Evolutionary conservation across 768 basidiomycete genomes (phyloP).

Genomic region (Boletus edulis): DNA sequence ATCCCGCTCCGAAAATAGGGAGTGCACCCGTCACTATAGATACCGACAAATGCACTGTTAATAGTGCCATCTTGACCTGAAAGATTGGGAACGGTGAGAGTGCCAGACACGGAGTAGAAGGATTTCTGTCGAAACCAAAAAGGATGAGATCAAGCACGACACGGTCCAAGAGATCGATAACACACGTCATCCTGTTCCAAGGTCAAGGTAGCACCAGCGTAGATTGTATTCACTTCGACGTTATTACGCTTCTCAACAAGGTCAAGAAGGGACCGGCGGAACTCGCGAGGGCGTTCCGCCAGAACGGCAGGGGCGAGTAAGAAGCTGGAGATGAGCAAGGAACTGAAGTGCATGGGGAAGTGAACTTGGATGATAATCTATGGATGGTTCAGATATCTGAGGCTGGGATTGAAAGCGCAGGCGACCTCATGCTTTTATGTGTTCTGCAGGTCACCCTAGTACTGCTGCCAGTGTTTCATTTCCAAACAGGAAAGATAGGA

Average conservation of each 20-base stretch:
- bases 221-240: not conserved
- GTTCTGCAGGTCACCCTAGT: too few relatives aligned
- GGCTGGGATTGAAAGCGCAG: too few relatives aligned
- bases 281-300: not conserved
- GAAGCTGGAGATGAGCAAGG: not conserved
- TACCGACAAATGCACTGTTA: not conserved
- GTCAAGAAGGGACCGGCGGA: too few relatives aligned
- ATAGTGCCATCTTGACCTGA: not conserved
- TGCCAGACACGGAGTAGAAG: slow-evolving; percentile 2
- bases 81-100: not conserved
- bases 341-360: not conserved
- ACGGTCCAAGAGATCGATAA: not conserved
- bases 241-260: not conserved
- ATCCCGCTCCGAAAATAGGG: slow-evolving; percentile 4
- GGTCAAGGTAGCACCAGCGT: slow-evolving; percentile 1
- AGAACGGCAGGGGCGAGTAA: not conserved
- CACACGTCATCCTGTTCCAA: not conserved
- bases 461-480: too few relatives aligned
- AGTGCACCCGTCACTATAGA: too few relatives aligned
- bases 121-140: not conserved
- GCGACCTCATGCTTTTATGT: too few relatives aligned
- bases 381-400: too few relatives aligned
- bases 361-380: not conserved
- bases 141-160: not conserved
- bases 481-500: too few relatives aligned